These are phyloP conservation scores for Pyrenophora teres DNA, from an alignment of 2,329 filamentous ascomycete genomes.

Conservation along the genomic window DNA sequence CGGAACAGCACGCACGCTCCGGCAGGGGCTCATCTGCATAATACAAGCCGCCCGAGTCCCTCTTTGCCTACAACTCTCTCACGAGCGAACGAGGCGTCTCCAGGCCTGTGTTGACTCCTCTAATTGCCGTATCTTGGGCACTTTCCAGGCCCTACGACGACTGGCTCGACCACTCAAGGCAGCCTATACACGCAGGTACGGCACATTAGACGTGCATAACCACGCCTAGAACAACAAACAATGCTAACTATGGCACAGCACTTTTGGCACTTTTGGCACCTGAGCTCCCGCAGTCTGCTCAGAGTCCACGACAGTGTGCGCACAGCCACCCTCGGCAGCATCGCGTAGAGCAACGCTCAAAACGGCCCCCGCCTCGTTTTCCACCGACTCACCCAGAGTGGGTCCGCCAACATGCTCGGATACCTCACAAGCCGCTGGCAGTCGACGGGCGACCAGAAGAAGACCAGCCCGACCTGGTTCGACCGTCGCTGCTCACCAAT, in stretches of 20 bases:
- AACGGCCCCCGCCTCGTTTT: conserved; percentile 6
- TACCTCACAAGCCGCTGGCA: conserved; percentile 46
- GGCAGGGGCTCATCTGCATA: conserved; percentile 18
- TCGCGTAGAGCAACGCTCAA: too few relatives aligned
- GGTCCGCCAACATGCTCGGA: conserved; percentile 39
- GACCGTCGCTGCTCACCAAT: conserved; percentile 71
- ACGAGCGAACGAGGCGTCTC: background rate
- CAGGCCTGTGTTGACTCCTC: too few relatives aligned
- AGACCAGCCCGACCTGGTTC: conserved; percentile 58
- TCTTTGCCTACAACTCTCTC: background rate
- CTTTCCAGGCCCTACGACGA: too few relatives aligned
- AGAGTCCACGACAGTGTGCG: too few relatives aligned
- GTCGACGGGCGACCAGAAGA: conserved; percentile 31
- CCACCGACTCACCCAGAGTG: conserved; percentile 38
- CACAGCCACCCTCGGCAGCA: too few relatives aligned
- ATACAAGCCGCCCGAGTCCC: conserved; percentile 9
- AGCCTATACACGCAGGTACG: too few relatives aligned
- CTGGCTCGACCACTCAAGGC: too few relatives aligned
- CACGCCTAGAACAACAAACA: too few relatives aligned
- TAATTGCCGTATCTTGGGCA: too few relatives aligned
- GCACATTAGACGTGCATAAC: too few relatives aligned
- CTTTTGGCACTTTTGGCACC: too few relatives aligned
- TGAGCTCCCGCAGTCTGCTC: background rate
- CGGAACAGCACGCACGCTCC: conserved; percentile 19
- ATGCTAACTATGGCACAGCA: too few relatives aligned